Evolutionary conservation across 768 basidiomycete species (phyloP).

Genomic region (Imleria badia): DNA sequence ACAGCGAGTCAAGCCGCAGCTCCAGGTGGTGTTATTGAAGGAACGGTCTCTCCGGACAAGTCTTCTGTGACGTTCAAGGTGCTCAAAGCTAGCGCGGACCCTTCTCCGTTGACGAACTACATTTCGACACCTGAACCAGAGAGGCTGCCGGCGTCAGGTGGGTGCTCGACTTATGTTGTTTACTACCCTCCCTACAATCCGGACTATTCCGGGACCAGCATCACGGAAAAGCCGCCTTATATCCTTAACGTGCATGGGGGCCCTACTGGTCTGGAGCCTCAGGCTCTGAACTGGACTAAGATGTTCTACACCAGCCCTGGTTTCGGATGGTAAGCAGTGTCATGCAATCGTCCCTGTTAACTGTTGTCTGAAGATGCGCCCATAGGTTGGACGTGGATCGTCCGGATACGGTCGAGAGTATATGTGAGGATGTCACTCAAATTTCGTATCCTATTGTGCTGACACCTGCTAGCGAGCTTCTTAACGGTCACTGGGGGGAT

Average conservation of each 20-base stretch:
- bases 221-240: constrained; percentile 58
- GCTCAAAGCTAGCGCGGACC: constrained; percentile 18
- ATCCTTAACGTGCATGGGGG: constrained; percentile 69
- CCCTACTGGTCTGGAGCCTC: constrained; percentile 49
- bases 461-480: constrained; percentile 40
- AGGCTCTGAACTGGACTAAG: constrained; percentile 49
- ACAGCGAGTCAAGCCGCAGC: neutral
- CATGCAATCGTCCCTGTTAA: neutral
- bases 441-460: neutral
- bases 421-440: constrained; percentile 33
- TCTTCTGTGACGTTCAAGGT: constrained; percentile 1
- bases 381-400: constrained; percentile 66
- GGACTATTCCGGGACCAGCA: constrained; percentile 42
- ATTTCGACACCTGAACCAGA: constrained; percentile 14
- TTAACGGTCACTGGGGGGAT: constrained; percentile 67
- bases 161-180: constrained; percentile 46
- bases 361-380: constrained; percentile 3
- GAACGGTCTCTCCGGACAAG: constrained; percentile 1
- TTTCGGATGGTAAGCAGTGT: constrained; percentile 55
- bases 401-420: constrained; percentile 71
- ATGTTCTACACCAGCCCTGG: constrained; percentile 70
- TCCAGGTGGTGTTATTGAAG: constrained; percentile 11
- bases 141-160: neutral
- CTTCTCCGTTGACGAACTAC: neutral
- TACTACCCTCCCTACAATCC: constrained; percentile 66